phyloP scores from a whole-genome alignment of 176 grass and related monocot genomes.

The Chrysopogon serrulatus region DNA sequence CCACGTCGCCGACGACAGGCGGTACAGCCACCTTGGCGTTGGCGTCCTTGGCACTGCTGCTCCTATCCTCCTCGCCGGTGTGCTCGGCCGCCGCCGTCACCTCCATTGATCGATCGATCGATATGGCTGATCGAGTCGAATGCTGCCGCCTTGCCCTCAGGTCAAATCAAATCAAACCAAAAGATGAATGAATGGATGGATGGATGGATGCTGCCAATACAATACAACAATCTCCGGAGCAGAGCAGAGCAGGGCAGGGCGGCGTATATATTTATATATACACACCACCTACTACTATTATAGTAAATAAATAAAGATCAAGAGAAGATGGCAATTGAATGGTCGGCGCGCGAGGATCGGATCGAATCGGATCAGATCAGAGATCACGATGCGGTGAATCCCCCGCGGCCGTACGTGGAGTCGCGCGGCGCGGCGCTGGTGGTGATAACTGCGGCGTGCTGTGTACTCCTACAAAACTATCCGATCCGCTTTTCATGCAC shows the following conservation, averaged over 20 bases:
- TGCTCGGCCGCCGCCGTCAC: no score
- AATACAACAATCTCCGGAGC: no score
- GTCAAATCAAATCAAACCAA: not conserved
- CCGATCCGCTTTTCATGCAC: not conserved
- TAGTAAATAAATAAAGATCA: not conserved
- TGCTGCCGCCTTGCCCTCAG: not conserved
- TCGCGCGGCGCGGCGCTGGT: no score
- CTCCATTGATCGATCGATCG: not conserved
- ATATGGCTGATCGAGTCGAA: not conserved
- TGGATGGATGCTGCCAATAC: not conserved
- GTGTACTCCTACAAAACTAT: not conserved
- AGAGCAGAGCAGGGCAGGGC: no score
- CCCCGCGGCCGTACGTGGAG: not conserved
- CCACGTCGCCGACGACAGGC: not conserved
- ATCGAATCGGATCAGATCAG: not conserved
- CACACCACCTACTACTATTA: not conserved
- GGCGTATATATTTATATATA: not conserved
- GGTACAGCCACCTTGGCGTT: no score
- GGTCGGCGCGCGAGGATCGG: not conserved
- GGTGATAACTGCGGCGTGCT: not conserved
- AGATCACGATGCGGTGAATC: not conserved
- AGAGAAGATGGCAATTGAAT: not conserved
- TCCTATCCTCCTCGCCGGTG: not conserved
- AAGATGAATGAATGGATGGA: not conserved
- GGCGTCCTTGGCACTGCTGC: not conserved